Conservation (phyloP, 2,329 filamentous ascomycete genomes). For the Ambrosiella beaveri region DNA sequence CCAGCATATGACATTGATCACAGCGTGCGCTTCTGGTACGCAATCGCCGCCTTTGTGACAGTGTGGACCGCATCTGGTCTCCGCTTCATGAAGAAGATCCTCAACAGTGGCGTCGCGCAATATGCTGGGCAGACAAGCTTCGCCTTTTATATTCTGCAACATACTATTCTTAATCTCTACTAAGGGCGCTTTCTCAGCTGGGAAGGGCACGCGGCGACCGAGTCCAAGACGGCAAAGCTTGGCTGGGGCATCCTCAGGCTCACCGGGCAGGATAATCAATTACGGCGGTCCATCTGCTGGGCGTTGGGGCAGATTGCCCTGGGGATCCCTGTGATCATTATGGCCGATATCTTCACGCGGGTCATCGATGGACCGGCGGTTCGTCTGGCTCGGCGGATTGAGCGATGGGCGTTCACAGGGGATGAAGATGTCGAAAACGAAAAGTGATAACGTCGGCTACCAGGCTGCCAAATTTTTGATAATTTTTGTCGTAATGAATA, state of each 20-base stretch:
- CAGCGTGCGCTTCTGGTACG: conserved; percentile 34
- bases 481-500: no score
- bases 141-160: conserved; percentile 41
- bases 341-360: conserved; percentile 9
- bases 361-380: conserved; percentile 10
- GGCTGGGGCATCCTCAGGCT: conserved; percentile 9
- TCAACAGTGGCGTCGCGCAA: conserved; percentile 32
- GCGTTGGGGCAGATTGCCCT: conserved; percentile 6
- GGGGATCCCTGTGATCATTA: conserved; percentile 7
- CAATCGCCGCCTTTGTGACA: conserved; percentile 33
- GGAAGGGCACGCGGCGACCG: background rate
- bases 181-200: conserved; percentile 6
- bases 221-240: conserved; percentile 1
- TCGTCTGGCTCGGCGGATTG: conserved; percentile 4
- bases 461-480: no score
- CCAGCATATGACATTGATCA: conserved; percentile 31
- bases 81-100: conserved; percentile 30
- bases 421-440: background rate
- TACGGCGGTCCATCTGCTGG: conserved; percentile 7
- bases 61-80: conserved; percentile 33
- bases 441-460: background rate
- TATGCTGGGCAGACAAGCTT: conserved; percentile 45
- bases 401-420: background rate
- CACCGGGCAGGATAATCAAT: background rate
- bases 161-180: conserved; percentile 9